These are phyloP conservation scores for Aspergillus affinis DNA, from an alignment of 495 filamentous ascomycete genomes.

Conservation along the genomic window DNA sequence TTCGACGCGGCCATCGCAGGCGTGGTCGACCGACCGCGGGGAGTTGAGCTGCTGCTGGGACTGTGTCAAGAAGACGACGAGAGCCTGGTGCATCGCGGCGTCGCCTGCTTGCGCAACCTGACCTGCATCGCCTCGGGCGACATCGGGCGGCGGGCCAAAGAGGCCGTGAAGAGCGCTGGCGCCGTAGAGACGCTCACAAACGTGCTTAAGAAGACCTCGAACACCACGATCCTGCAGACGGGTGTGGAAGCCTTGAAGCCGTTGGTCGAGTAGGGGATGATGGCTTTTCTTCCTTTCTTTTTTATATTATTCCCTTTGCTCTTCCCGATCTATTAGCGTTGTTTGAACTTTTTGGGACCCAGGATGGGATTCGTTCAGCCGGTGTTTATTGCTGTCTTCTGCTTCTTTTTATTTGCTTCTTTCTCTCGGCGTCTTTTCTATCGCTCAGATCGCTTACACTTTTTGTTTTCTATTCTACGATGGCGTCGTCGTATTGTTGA, in stretches of 20 bases:
- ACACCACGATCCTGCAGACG: constrained; percentile 62
- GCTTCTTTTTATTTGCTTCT: too few species aligned
- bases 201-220: constrained; percentile 62
- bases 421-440: neutral
- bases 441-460: too few species aligned
- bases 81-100: constrained; percentile 73
- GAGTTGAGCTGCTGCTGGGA: constrained; percentile 66
- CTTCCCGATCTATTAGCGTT: constrained; percentile 1
- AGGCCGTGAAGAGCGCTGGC: constrained; percentile 41
- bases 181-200: constrained; percentile 62
- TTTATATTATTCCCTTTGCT: constrained; percentile 1
- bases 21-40: constrained; percentile 65
- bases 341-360: neutral
- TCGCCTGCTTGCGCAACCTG: constrained; percentile 65
- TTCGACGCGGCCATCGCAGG: constrained; percentile 70
- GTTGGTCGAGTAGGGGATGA: constrained; percentile 35
- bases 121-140: constrained; percentile 42
- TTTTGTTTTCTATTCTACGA: neutral
- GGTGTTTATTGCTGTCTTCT: neutral
- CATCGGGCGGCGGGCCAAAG: constrained; percentile 38
- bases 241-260: constrained; percentile 62
- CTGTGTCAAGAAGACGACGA: constrained; percentile 76
- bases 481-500: neutral
- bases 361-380: neutral
- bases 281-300: neutral